Percentiles rank a stretch among this genome's conserved stretches.
These are phyloP conservation scores for Rhodotorula toruloides DNA, from an alignment of 768 basidiomycete genomes.

Conservation along the genomic window DNA sequence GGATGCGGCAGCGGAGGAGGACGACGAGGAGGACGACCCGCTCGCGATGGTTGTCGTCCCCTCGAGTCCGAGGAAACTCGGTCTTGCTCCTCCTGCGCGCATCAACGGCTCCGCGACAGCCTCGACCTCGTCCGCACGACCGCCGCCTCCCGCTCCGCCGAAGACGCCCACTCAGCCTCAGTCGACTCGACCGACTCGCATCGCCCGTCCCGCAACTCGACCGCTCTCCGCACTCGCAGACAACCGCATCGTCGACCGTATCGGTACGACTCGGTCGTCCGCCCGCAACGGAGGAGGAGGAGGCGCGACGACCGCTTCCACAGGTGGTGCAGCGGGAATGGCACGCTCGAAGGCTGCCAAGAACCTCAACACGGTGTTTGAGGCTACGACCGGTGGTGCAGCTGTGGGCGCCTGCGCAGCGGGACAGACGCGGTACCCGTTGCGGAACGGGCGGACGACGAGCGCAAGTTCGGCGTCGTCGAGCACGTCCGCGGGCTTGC, in stretches of 20 bases:
- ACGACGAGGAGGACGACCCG: constrained; percentile 19
- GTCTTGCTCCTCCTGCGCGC: background rate
- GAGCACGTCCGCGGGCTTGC: background rate
- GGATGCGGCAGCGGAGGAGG: background rate
- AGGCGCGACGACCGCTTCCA: background rate
- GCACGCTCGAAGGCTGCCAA: constrained; percentile 21
- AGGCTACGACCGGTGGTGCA: background rate
- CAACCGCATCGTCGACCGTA: constrained; percentile 26
- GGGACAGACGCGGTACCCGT: constrained; percentile 18
- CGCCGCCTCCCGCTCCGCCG: constrained; percentile 14
- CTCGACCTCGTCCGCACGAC: background rate
- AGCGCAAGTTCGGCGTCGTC: background rate
- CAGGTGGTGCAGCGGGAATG: background rate
- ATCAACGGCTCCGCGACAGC: background rate
- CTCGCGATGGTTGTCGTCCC: constrained; percentile 2
- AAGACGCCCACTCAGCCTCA: constrained; percentile 2
- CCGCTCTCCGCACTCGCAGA: constrained; percentile 29
- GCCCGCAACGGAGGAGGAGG: background rate
- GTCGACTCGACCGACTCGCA: constrained; percentile 23
- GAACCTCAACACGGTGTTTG: constrained; percentile 32
- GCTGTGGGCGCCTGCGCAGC: background rate
- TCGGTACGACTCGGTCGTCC: background rate
- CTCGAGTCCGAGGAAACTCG: constrained; percentile 3
- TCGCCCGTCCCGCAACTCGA: constrained; percentile 11
- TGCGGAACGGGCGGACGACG: constrained; percentile 12